Percentiles rank a stretch among this genome's conserved stretches.
Evolutionary conservation across 2,329 filamentous ascomycete species (phyloP).

Genomic region (Dactylellina parvicollis): DNA sequence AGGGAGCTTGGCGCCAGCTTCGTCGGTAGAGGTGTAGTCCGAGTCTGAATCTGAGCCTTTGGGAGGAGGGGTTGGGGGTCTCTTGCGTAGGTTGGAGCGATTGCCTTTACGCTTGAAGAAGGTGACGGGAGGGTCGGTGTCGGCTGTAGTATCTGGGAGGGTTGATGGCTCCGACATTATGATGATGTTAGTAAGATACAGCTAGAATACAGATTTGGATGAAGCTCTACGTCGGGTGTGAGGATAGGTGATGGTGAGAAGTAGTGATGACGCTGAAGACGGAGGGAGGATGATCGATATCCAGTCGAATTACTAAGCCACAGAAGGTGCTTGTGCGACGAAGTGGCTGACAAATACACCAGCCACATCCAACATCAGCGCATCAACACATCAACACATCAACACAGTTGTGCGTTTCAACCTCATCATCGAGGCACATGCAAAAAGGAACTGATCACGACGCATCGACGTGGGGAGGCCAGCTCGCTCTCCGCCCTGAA

Average conservation of each 20-base stretch:
- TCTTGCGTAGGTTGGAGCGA: constrained; percentile 81
- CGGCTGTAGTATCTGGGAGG: constrained; percentile 16
- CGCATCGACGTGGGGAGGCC: neutral
- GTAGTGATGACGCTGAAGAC: neutral
- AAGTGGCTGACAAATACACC: constrained; percentile 19
- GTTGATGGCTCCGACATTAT: constrained; percentile 24
- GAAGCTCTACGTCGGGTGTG: neutral
- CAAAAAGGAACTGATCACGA: neutral
- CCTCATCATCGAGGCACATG: neutral
- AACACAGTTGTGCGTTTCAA: neutral
- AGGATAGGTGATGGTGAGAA: constrained; percentile 2
- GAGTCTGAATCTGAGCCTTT: constrained; percentile 66
- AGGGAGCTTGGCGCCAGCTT: constrained; percentile 65
- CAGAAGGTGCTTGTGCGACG: neutral
- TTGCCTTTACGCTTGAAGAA: constrained; percentile 86
- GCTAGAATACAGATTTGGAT: neutral
- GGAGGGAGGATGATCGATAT: constrained; percentile 16
- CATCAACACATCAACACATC: constrained; percentile 1
- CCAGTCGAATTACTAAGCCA: constrained; percentile 34
- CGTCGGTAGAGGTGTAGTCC: constrained; percentile 78
- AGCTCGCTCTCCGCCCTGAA: neutral
- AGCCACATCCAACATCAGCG: neutral
- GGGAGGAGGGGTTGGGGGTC: constrained; percentile 79
- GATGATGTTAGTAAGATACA: neutral
- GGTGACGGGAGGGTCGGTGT: constrained; percentile 67